phyloP scores from a whole-genome alignment of 306 rosid species.

The Dryas drummondii region DNA sequence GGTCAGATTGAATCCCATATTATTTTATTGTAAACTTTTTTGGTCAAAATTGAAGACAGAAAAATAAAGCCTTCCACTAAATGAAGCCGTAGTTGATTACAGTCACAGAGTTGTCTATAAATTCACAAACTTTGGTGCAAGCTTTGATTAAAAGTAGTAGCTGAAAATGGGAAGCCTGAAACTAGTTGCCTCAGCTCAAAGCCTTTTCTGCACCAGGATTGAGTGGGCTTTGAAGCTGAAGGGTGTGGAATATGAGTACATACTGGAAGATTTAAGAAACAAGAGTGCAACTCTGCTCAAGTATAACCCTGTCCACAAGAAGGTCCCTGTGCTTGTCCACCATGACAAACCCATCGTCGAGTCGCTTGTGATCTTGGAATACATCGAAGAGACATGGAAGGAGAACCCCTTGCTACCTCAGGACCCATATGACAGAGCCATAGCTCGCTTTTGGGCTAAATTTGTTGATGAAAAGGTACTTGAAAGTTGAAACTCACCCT shows the following conservation, averaged over 20 bases:
- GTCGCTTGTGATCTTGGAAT: conserved; percentile 51
- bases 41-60: too few species aligned
- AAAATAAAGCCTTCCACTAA: too few species aligned
- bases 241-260: conserved; percentile 46
- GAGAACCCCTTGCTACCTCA: conserved; percentile 38
- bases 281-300: conserved; percentile 47
- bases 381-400: conserved; percentile 57
- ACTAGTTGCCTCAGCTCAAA: conserved; percentile 34
- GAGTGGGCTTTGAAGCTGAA: conserved; percentile 50
- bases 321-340: conserved; percentile 45
- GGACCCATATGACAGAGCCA: conserved; percentile 34
- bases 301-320: conserved; percentile 52
- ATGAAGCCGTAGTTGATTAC: too few species aligned
- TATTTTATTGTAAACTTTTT: too few species aligned
- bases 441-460: conserved; percentile 51
- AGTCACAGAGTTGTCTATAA: background rate
- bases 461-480: conserved; percentile 48
- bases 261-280: conserved; percentile 36
- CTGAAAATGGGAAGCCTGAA: conserved; percentile 39
- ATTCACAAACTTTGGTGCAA: background rate
- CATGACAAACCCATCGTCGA: conserved; percentile 33
- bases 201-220: conserved; percentile 42
- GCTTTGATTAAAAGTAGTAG: background rate
- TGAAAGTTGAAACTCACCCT: background rate
- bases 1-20: too few species aligned